phyloP scores from a whole-genome alignment of 2,329 filamentous ascomycete genomes.

The Paraphaeosphaeria minitans region DNA sequence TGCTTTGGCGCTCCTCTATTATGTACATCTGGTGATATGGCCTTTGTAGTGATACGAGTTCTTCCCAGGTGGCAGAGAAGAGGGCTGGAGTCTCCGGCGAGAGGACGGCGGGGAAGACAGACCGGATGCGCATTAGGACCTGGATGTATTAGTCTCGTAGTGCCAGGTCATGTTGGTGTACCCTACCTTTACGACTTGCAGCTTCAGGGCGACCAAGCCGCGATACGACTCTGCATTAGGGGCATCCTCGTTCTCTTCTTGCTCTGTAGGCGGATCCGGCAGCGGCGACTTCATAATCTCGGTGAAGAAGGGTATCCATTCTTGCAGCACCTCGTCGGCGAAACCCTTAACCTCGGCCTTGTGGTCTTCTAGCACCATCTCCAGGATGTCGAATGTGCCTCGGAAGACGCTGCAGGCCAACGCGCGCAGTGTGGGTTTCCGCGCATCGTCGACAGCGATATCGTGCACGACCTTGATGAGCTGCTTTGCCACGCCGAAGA shows the following conservation, averaged over 20 bases:
- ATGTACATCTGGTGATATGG: conserved; percentile 86
- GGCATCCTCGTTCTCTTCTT: conserved; percentile 62
- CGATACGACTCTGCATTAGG: conserved; percentile 72
- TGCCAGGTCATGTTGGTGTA: neutral
- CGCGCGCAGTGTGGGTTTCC: conserved; percentile 77
- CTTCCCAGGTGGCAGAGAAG: conserved; percentile 88
- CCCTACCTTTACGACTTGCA: conserved; percentile 81
- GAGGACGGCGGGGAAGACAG: conserved; percentile 80
- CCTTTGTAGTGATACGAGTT: conserved; percentile 73
- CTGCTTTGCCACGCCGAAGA: conserved; percentile 85
- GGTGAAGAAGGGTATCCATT: conserved; percentile 91
- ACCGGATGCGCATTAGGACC: conserved; percentile 86
- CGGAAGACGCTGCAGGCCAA: conserved; percentile 90
- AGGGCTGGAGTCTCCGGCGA: conserved; percentile 80
- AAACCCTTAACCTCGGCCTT: conserved; percentile 84
- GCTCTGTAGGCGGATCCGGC: conserved; percentile 62
- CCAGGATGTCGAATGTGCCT: conserved; percentile 89
- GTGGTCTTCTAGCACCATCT: conserved; percentile 96
- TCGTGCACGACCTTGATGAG: conserved; percentile 84
- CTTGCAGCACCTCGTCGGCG: conserved; percentile 79
- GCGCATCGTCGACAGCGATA: conserved; percentile 75
- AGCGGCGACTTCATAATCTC: conserved; percentile 75
- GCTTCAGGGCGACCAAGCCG: conserved; percentile 81
- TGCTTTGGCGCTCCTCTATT: conserved; percentile 80
- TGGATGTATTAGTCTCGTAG: conserved; percentile 42